These are phyloP conservation scores for Hirsutella rhossiliensis DNA, from an alignment of 2,329 filamentous ascomycete species.

Conservation along the genomic window DNA sequence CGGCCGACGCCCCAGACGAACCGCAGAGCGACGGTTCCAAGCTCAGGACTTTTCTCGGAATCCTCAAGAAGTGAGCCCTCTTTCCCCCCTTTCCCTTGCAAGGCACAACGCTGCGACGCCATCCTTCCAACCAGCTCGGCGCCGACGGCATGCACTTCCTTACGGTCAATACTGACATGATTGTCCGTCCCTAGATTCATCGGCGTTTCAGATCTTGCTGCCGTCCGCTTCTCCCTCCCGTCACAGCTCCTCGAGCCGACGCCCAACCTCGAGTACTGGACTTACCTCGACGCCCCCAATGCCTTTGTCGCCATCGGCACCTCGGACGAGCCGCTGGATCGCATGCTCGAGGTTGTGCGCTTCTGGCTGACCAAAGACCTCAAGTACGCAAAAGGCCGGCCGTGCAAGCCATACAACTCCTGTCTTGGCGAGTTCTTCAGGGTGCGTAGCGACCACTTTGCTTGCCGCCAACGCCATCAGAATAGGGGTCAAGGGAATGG, in stretches of 20 bases:
- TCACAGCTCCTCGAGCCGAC: conserved; percentile 92
- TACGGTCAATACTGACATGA: conserved; percentile 3
- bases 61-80: conserved; percentile 66
- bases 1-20: conserved; percentile 27
- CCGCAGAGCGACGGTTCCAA: conserved; percentile 69
- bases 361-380: conserved; percentile 99
- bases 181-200: conserved; percentile 57
- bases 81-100: background rate
- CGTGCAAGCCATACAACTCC: conserved; percentile 98
- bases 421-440: conserved; percentile 95
- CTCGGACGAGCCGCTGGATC: conserved; percentile 80
- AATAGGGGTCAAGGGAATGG: background rate
- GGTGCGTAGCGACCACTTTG: conserved; percentile 34
- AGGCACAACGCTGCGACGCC: too few species aligned
- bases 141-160: background rate
- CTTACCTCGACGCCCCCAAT: conserved; percentile 90
- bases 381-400: conserved; percentile 97
- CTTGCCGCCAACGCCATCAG: background rate
- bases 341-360: conserved; percentile 86
- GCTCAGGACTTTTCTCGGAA: conserved; percentile 76
- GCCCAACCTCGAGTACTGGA: conserved; percentile 98
- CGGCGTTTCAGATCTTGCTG: conserved; percentile 87
- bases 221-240: conserved; percentile 90
- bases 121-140: too few species aligned
- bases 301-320: conserved; percentile 76